Conservation (phyloP, 345 rosid species). For the Isatis tinctoria region DNA sequence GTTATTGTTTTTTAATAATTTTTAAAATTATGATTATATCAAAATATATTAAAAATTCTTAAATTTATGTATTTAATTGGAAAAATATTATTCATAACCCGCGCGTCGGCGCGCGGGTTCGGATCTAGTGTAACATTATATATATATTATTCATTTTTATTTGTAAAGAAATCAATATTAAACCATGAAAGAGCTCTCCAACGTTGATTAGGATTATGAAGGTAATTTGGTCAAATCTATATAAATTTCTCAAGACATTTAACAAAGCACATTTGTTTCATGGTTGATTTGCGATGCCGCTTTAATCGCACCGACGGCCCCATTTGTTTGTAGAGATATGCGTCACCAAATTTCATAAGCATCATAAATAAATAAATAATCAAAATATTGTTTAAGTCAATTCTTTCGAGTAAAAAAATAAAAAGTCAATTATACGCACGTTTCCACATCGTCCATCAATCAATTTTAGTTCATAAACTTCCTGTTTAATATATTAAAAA, state of each 20-base stretch:
- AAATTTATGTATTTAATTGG: too few species aligned
- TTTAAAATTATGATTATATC: too few species aligned
- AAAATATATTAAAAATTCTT: too few species aligned
- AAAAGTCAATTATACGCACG: conserved; percentile 19
- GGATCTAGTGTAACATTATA: background rate
- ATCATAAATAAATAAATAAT: background rate
- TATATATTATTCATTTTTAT: background rate
- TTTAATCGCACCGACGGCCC: conserved; percentile 27
- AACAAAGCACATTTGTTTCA: conserved; percentile 28
- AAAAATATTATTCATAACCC: too few species aligned
- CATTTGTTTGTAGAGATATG: background rate
- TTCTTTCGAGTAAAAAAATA: background rate
- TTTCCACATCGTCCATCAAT: conserved; percentile 24
- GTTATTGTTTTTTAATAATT: too few species aligned
- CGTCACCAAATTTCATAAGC: background rate
- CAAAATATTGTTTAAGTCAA: background rate
- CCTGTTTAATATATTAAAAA: background rate
- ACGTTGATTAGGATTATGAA: background rate
- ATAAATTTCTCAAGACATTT: too few species aligned
- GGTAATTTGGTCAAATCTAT: background rate
- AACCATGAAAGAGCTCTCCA: background rate
- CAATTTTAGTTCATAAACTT: background rate
- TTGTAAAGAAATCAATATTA: background rate
- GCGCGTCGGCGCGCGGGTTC: too few species aligned
- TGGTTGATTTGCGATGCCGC: conserved; percentile 9